Base-by-base conservation (phyloP, 2,329 filamentous ascomycete species). In the Fusarium sp. region DNA sequence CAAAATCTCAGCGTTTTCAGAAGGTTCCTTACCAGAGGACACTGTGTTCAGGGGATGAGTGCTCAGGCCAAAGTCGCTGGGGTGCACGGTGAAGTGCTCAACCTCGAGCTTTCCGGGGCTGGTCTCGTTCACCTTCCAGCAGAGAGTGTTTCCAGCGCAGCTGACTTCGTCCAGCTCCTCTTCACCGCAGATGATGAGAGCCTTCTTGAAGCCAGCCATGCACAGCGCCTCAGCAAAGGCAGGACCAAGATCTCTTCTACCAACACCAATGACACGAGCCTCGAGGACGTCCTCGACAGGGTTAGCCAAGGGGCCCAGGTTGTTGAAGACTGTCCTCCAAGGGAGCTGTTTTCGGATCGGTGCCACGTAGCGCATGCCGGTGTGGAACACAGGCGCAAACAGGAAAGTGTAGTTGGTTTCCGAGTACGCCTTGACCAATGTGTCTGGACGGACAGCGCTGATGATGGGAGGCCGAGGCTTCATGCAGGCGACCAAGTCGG, bases 251-350 rank as follows among this genome's bases (percentile, higher is more conserved):
- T 94, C 92, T 76, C 91, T 88, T 66, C 96, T 89, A 16, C 94
- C 95, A 30, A 99, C 95, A 65, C 96, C 96, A n/a, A 99, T 88
- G 61, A 99, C 88, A 31, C 96, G 89, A 13, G 94, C 94, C 82
- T 99, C 96, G 62, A 99, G 88, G 36, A 88, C 79, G 72, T 90
- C 88, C 75, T 97, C 92, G 18, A 97, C 87, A 0, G 96, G 96
- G 79, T 98, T 98, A 45, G 94, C 92, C 30, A 99, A 84, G 0
- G 96, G 96, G 0, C 96, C 96, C 50, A 99, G 87, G 16, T 99
- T 88, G 81, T 99, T 99, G 88, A 99, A 99, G 72, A 99, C 95
- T 3, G 96, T 99, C 74, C 96, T 89, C 86, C 96, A 95, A 61
- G 95, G 95, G 23, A 99, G 88, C 77, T 97, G 92, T 76, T 89